phyloP scores from a whole-genome alignment of 192 early-diverging fungal species.

The Backusella psychrophila region DNA sequence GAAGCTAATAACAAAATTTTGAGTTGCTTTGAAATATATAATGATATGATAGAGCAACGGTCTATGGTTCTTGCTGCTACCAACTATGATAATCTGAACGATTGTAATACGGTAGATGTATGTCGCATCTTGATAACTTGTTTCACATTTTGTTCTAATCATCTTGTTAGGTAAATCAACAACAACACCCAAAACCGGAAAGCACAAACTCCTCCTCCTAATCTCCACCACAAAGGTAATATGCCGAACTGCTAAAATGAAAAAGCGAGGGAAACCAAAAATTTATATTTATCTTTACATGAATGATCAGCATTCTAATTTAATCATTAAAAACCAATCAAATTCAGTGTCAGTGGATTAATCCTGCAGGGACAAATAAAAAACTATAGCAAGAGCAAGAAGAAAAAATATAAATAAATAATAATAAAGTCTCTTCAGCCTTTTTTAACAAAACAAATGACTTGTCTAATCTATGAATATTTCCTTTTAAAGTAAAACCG shows the following conservation, averaged over 20 bases:
- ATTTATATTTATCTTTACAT: not conserved
- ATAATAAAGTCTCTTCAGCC: not conserved
- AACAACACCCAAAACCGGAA: constrained; percentile 1
- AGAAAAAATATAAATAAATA: not conserved
- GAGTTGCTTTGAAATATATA: constrained; percentile 51
- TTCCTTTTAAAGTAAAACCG: constrained; percentile 6
- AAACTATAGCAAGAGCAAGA: not conserved
- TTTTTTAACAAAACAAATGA: not conserved
- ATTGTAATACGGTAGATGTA: constrained; percentile 7
- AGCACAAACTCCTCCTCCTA: not conserved
- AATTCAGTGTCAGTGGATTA: not conserved
- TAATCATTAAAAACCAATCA: constrained; percentile 11
- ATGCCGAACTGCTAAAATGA: constrained; percentile 3
- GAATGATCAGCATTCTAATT: not conserved
- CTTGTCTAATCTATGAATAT: not conserved
- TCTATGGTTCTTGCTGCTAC: constrained; percentile 39
- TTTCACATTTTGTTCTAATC: not conserved
- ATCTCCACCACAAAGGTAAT: not conserved
- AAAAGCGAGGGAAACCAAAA: not conserved
- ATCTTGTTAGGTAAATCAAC: constrained; percentile 2
- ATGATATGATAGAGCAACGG: constrained; percentile 55
- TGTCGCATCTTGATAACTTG: not conserved
- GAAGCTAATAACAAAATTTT: constrained; percentile 49
- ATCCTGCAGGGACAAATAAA: not conserved
- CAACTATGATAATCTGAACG: constrained; percentile 33